phyloP scores from a whole-genome alignment of 2,329 filamentous ascomycete species.

The Microsporum canis region DNA sequence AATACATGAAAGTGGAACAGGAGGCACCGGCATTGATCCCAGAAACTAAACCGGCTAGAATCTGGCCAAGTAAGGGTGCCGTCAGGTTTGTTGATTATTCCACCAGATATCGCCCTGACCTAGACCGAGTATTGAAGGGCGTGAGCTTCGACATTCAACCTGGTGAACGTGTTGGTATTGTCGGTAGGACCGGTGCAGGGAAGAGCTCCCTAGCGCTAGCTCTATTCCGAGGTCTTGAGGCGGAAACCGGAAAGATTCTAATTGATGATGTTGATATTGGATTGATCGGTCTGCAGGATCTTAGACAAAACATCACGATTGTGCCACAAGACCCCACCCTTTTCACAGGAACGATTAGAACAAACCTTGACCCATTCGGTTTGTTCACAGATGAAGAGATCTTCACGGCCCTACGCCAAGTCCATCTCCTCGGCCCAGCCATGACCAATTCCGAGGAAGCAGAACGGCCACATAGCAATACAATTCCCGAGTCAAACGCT shows the following conservation, averaged over 20 bases:
- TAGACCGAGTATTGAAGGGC: slow-evolving; percentile 73
- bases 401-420: slow-evolving; percentile 71
- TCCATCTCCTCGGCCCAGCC: slow-evolving; percentile 61
- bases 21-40: slow-evolving; percentile 71
- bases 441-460: slow-evolving; percentile 16
- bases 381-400: slow-evolving; percentile 84
- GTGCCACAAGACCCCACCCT: slow-evolving; percentile 90
- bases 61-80: slow-evolving; percentile 76
- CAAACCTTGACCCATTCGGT: slow-evolving; percentile 85
- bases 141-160: slow-evolving; percentile 78
- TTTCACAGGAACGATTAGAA: slow-evolving; percentile 83
- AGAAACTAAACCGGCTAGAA: slow-evolving; percentile 60
- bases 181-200: slow-evolving; percentile 87
- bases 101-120: slow-evolving; percentile 75
- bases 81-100: slow-evolving; percentile 85
- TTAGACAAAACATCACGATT: slow-evolving; percentile 90
- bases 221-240: slow-evolving; percentile 85
- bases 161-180: slow-evolving; percentile 88
- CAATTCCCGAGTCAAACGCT: slow-evolving; percentile 11
- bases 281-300: slow-evolving; percentile 78
- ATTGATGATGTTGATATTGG: slow-evolving; percentile 89
- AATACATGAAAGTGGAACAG: slow-evolving; percentile 92
- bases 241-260: slow-evolving; percentile 75
- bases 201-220: slow-evolving; percentile 92
- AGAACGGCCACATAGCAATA: slow-evolving; percentile 15